A percentile compares a stretch with the other conserved stretches of the same genome.
Evolutionary conservation across 1,284 basidiomycete genomes (phyloP).

Genomic region (Vanrija sp.): DNA sequence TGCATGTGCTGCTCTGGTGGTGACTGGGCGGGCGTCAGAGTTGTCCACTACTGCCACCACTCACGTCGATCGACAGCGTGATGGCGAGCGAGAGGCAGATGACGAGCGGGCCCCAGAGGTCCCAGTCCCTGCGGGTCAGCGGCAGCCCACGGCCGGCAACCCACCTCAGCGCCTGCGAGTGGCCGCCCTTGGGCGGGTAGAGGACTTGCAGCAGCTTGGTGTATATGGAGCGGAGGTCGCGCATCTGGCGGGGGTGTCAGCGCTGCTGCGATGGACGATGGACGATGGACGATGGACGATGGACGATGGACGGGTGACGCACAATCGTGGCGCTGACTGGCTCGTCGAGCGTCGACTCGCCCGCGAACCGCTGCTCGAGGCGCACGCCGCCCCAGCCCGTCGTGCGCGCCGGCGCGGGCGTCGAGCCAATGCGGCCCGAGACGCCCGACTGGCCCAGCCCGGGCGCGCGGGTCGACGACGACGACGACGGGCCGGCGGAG

Average conservation of each 20-base stretch:
- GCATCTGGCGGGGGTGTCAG: constrained; percentile 56
- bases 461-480: constrained; percentile 8
- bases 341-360: constrained; percentile 83
- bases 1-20: constrained; percentile 75
- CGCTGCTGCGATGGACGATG: too few species aligned
- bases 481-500: neutral
- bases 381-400: constrained; percentile 63
- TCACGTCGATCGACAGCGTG: constrained; percentile 80
- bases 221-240: constrained; percentile 84
- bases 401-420: constrained; percentile 30
- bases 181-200: constrained; percentile 69
- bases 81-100: constrained; percentile 79
- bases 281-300: too few species aligned
- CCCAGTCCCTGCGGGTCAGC: constrained; percentile 72
- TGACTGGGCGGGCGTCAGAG: constrained; percentile 56
- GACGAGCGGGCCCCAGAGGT: constrained; percentile 89
- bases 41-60: constrained; percentile 42
- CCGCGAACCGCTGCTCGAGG: constrained; percentile 79
- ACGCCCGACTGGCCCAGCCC: constrained; percentile 48
- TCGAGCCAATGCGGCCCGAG: constrained; percentile 69
- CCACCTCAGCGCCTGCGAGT: constrained; percentile 73
- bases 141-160: constrained; percentile 17
- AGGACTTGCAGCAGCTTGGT: constrained; percentile 87
- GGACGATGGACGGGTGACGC: constrained; percentile 46
- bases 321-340: constrained; percentile 85